Percentiles rank a stretch among this genome's conserved stretches.
Evolutionary conservation across 306 rosid genomes (phyloP).

Genomic region (Ochetophila trinervis): DNA sequence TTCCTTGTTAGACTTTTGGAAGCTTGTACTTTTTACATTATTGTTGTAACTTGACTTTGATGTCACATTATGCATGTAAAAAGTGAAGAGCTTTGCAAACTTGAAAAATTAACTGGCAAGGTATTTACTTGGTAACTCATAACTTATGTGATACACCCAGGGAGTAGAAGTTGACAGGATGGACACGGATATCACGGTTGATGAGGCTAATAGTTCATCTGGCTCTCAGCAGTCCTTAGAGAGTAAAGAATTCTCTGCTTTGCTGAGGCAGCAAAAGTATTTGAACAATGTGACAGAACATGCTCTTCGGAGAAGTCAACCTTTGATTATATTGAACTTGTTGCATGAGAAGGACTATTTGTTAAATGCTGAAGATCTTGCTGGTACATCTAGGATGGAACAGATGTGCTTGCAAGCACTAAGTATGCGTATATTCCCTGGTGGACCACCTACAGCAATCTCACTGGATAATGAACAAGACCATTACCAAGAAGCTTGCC

Average conservation of each 20-base stretch:
- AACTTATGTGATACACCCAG: slow-evolving; percentile 40
- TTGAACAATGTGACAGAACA: slow-evolving; percentile 68
- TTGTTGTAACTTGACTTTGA: too few species aligned
- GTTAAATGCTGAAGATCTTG: slow-evolving; percentile 42
- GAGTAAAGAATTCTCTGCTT: slow-evolving; percentile 49
- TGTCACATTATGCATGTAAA: too few species aligned
- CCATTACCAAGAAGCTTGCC: slow-evolving; percentile 43
- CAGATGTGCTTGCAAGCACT: slow-evolving; percentile 82
- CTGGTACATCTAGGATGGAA: slow-evolving; percentile 60
- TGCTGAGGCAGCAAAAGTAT: slow-evolving; percentile 72
- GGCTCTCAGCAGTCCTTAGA: slow-evolving; percentile 43
- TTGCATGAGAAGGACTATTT: slow-evolving; percentile 52
- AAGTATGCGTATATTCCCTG: slow-evolving; percentile 58
- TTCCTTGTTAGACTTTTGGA: too few species aligned
- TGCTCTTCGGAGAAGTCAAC: slow-evolving; percentile 84
- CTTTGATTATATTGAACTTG: slow-evolving; percentile 66
- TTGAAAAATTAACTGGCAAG: not conserved
- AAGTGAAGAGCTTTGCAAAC: too few species aligned
- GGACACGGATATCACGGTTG: slow-evolving; percentile 43
- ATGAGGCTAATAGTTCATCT: slow-evolving; percentile 47
- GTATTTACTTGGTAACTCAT: not conserved
- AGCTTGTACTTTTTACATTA: too few species aligned
- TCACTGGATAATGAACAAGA: slow-evolving; percentile 44
- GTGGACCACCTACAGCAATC: slow-evolving; percentile 47
- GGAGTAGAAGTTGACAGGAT: slow-evolving; percentile 66